Percentiles rank a stretch among this genome's conserved stretches.
These are phyloP conservation scores for Coniferiporia sulphurascens DNA, from an alignment of 1,284 basidiomycete genomes.

Conservation along the genomic window DNA sequence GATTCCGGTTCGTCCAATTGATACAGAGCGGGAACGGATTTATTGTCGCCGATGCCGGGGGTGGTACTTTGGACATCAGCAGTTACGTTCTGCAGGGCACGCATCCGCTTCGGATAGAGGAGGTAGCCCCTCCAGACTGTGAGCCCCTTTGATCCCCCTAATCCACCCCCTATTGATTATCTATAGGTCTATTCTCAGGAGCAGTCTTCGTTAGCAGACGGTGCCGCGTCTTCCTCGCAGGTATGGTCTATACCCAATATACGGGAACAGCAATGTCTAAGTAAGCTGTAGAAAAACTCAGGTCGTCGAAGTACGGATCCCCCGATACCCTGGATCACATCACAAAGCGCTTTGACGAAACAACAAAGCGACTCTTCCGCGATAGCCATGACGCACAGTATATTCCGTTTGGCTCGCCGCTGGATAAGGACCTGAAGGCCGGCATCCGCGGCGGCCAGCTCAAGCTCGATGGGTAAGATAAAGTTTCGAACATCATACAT, in stretches of 20 bases:
- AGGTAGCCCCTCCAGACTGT: constrained; percentile 75
- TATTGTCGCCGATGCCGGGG: constrained; percentile 73
- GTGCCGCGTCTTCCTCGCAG: constrained; percentile 59
- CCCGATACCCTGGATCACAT: constrained; percentile 65
- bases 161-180: too few relatives aligned
- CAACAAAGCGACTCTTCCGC: constrained; percentile 71
- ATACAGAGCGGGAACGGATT: constrained; percentile 58
- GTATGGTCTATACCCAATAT: too few relatives aligned
- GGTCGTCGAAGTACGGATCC: constrained; percentile 62
- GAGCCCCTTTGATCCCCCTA: constrained; percentile 17
- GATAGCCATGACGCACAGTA: constrained; percentile 63
- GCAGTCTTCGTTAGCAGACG: constrained; percentile 76
- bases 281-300: constrained; percentile 62
- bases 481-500: constrained; percentile 2
- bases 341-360: constrained; percentile 72
- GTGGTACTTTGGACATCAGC: constrained; percentile 74
- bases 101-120: constrained; percentile 67
- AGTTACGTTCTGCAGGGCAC: constrained; percentile 67
- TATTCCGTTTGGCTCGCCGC: constrained; percentile 69
- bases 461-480: constrained; percentile 58
- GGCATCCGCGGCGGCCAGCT: constrained; percentile 68
- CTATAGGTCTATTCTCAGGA: constrained; percentile 51
- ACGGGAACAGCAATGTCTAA: too few relatives aligned
- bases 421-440: constrained; percentile 63
- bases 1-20: constrained; percentile 38